Conservation (phyloP, 805 yeast species). For the Nakazawaea ambrosiae region DNA sequence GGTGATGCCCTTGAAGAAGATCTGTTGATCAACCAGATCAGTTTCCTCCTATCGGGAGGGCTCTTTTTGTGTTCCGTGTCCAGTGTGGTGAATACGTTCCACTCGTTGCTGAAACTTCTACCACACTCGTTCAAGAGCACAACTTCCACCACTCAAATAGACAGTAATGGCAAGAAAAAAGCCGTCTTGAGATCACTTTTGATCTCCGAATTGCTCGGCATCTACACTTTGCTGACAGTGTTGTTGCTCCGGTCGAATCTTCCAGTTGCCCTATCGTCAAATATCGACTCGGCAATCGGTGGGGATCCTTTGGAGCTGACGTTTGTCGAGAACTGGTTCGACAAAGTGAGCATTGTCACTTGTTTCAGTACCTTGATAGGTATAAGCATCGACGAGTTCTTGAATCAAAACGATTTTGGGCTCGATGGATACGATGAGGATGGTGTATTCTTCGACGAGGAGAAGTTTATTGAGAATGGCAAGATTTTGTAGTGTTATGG, state of each 20-base stretch:
- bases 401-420: constrained; percentile 16
- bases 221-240: constrained; percentile 46
- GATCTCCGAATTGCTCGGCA: constrained; percentile 39
- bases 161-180: constrained; percentile 2
- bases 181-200: constrained; percentile 18
- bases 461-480: constrained; percentile 23
- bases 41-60: constrained; percentile 48
- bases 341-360: constrained; percentile 40
- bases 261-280: constrained; percentile 36
- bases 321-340: constrained; percentile 46
- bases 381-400: constrained; percentile 18
- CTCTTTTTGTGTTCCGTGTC: constrained; percentile 59
- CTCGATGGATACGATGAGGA: constrained; percentile 20
- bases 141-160: background rate
- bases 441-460: no score
- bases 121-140: constrained; percentile 11
- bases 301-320: constrained; percentile 28
- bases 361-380: constrained; percentile 27
- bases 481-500: constrained; percentile 2
- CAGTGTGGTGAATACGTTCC: constrained; percentile 54
- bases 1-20: constrained; percentile 27
- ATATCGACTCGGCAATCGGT: constrained; percentile 27
- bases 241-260: constrained; percentile 40
- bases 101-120: constrained; percentile 32
- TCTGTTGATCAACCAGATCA: constrained; percentile 35